A percentile compares a stretch with the other conserved stretches of the same genome.
Evolutionary conservation across 192 early-diverging fungal genomes (phyloP).

Genomic region (Phycomyces nitens): DNA sequence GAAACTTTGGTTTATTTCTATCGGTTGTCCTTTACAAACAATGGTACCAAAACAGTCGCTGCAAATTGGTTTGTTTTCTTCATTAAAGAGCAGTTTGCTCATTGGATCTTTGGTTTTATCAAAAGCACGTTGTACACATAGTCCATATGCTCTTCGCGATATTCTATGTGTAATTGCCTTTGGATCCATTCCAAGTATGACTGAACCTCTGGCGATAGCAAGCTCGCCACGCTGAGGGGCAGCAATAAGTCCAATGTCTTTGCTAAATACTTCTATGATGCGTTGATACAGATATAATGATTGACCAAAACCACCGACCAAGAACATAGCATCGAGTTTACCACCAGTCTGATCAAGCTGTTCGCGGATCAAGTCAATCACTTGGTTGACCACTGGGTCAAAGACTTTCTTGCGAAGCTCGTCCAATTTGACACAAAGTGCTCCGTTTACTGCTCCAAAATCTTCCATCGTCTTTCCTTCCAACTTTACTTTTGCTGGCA

Average conservation of each 20-base stretch:
- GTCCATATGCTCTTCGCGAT: conserved; percentile 40
- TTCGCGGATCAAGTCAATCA: conserved; percentile 35
- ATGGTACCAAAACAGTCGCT: conserved; percentile 29
- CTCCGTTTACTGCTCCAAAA: conserved; percentile 40
- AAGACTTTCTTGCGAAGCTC: conserved; percentile 46
- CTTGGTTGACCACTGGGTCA: conserved; percentile 37
- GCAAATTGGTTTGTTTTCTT: conserved; percentile 33
- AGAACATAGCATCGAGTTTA: conserved; percentile 34
- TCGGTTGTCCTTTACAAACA: conserved; percentile 29
- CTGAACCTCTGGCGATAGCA: conserved; percentile 48
- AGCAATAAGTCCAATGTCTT: conserved; percentile 31
- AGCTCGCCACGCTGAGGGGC: conserved; percentile 41
- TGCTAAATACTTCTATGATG: conserved; percentile 31
- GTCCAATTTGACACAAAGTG: conserved; percentile 31
- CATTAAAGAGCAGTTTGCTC: too few species aligned
- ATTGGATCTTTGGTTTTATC: conserved; percentile 36
- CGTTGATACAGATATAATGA: conserved; percentile 35
- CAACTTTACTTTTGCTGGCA: conserved; percentile 39
- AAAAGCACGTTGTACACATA: conserved; percentile 35
- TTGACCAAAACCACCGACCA: conserved; percentile 47
- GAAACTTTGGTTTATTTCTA: conserved; percentile 42
- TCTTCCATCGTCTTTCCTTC: conserved; percentile 30
- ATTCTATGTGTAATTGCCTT: conserved; percentile 35
- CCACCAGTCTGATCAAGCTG: conserved; percentile 29
- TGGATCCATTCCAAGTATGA: conserved; percentile 38